A percentile compares a stretch with the other conserved stretches of the same genome.
Conservation (phyloP, 768 basidiomycete species). For the Cyclocybe cylindracea region DNA sequence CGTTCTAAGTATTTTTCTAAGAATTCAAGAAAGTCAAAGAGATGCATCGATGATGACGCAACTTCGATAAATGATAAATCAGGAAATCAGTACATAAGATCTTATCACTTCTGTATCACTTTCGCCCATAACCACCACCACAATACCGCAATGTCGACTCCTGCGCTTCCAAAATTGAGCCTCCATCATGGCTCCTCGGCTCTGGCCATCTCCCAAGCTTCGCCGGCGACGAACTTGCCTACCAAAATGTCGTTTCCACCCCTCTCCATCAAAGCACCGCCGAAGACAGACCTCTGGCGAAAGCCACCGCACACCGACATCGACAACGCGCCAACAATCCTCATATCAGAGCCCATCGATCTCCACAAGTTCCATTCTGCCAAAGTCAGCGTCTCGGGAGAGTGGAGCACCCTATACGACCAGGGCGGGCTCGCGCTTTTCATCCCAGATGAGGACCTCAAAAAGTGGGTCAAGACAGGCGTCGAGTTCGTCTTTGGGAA, state of each 20-base stretch:
- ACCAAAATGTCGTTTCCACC: slow-evolving; percentile 23
- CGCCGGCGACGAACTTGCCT: slow-evolving; percentile 12
- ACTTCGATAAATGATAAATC: too few species aligned
- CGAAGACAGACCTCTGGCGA: slow-evolving; percentile 34
- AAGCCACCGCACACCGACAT: slow-evolving; percentile 30
- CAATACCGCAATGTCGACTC: slow-evolving; percentile 1
- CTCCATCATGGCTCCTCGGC: slow-evolving; percentile 34
- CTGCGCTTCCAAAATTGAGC: slow-evolving; percentile 22
- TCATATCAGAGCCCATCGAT: slow-evolving; percentile 26
- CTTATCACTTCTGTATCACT: too few species aligned
- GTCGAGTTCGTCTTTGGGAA: slow-evolving; percentile 31
- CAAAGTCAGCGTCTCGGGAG: slow-evolving; percentile 26
- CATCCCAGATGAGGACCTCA: slow-evolving; percentile 32
- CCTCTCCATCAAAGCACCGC: slow-evolving; percentile 22
- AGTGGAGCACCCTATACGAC: slow-evolving; percentile 31
- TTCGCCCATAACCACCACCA: neutral
- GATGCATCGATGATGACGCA: too few species aligned
- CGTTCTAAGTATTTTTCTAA: too few species aligned
- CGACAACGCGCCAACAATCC: slow-evolving; percentile 30
- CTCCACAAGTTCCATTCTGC: slow-evolving; percentile 32
- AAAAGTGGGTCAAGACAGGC: slow-evolving; percentile 33
- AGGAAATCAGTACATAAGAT: too few species aligned
- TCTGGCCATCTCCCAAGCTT: slow-evolving; percentile 27
- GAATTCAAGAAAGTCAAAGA: too few species aligned
- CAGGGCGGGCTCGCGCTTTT: slow-evolving; percentile 32